A percentile compares a stretch with the other conserved stretches of the same genome.
These are phyloP conservation scores for Rhizoclosmatium sp. DNA, from an alignment of 192 early-diverging fungal genomes.

Conservation along the genomic window DNA sequence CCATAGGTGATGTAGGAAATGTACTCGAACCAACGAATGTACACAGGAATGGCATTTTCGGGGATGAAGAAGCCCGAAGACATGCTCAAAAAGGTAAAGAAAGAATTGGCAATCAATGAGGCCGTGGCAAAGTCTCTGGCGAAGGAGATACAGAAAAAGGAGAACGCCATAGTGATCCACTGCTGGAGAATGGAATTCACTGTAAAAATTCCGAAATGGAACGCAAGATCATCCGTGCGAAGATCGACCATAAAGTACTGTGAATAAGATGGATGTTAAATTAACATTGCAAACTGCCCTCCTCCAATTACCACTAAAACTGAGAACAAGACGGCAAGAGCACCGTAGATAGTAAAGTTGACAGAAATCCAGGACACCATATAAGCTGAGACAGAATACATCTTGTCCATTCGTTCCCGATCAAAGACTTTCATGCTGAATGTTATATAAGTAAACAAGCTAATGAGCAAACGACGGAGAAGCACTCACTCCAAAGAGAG, in stretches of 20 bases:
- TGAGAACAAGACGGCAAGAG: constrained; percentile 38
- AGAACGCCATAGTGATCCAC: constrained; percentile 10
- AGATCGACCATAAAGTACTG: constrained; percentile 51
- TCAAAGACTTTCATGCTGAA: constrained; percentile 55
- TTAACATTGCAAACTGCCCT: neutral
- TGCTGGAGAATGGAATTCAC: constrained; percentile 2
- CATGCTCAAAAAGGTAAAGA: neutral
- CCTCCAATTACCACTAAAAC: constrained; percentile 27
- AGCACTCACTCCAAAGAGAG: constrained; percentile 42
- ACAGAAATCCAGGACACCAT: constrained; percentile 46
- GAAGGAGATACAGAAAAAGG: constrained; percentile 41
- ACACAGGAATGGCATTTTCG: constrained; percentile 42
- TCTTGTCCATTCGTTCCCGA: constrained; percentile 52
- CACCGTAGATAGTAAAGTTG: constrained; percentile 39
- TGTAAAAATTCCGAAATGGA: constrained; percentile 42
- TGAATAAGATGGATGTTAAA: neutral
- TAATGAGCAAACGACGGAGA: neutral
- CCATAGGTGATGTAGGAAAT: constrained; percentile 44
- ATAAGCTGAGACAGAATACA: constrained; percentile 54
- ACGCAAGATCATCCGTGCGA: constrained; percentile 40
- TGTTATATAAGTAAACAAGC: neutral
- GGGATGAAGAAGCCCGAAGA: constrained; percentile 41
- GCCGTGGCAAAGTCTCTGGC: constrained; percentile 54
- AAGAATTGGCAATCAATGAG: constrained; percentile 30
- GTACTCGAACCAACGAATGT: constrained; percentile 43